These are phyloP conservation scores for Aspergillus quadricinctus DNA, from an alignment of 2,329 filamentous ascomycete genomes.

Conservation along the genomic window DNA sequence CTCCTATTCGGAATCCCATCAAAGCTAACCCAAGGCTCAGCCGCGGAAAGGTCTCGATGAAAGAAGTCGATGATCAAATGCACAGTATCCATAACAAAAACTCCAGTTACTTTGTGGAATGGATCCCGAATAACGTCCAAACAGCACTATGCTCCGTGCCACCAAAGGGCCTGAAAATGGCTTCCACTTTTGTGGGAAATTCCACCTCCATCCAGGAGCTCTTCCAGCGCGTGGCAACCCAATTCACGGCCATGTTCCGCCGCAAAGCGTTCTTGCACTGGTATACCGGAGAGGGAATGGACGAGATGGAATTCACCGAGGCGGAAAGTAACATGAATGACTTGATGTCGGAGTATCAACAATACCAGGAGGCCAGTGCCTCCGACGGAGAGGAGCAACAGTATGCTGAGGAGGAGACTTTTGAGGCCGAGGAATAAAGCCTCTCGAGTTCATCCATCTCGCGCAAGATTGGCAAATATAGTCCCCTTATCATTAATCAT, in stretches of 20 bases:
- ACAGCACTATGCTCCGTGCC: slow-evolving; percentile 98
- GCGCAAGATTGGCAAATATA: background rate
- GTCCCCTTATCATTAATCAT: no score
- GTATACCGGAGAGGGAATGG: slow-evolving; percentile 99
- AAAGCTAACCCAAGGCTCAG: slow-evolving; percentile 42
- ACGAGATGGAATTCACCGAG: slow-evolving; percentile 99
- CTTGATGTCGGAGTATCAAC: slow-evolving; percentile 98
- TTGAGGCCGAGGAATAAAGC: slow-evolving; percentile 66
- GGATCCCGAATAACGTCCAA: slow-evolving; percentile 99
- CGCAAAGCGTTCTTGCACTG: slow-evolving; percentile 99
- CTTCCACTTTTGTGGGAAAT: slow-evolving; percentile 98
- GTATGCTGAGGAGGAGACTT: slow-evolving; percentile 70
- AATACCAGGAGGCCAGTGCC: slow-evolving; percentile 98
- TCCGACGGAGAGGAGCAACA: slow-evolving; percentile 97
- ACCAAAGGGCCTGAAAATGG: slow-evolving; percentile 97
- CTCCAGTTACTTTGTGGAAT: slow-evolving; percentile 98
- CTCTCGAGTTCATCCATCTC: background rate
- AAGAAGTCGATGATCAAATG: slow-evolving; percentile 99
- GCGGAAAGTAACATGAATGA: slow-evolving; percentile 99
- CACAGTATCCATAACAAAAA: slow-evolving; percentile 99
- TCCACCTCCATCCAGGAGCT: slow-evolving; percentile 99
- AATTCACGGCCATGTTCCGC: slow-evolving; percentile 99
- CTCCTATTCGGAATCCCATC: background rate
- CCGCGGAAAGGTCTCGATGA: slow-evolving; percentile 99
- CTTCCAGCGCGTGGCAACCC: slow-evolving; percentile 99